These are phyloP conservation scores for Xenosphaeropsis pyriputrescens DNA, from an alignment of 2,329 filamentous ascomycete species.

Conservation along the genomic window DNA sequence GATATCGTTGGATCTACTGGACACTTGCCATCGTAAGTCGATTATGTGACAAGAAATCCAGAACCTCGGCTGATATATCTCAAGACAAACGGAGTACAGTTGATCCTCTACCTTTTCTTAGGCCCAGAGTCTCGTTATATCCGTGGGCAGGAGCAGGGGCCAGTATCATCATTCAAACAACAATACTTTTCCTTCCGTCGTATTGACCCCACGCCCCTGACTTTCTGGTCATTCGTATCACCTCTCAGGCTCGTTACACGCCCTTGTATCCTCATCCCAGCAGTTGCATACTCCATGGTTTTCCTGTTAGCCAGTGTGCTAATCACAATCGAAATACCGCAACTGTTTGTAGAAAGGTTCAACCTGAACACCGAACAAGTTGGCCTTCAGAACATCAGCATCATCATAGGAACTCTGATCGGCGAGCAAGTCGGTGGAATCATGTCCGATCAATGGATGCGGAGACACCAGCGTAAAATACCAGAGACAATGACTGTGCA, in stretches of 20 bases:
- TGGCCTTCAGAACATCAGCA: slow-evolving; percentile 38
- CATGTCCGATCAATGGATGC: slow-evolving; percentile 38
- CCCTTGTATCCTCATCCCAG: slow-evolving; percentile 32
- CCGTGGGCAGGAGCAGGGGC: slow-evolving; percentile 8
- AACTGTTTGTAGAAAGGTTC: slow-evolving; percentile 38
- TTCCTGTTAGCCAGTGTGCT: slow-evolving; percentile 39
- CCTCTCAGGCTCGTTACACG: slow-evolving; percentile 27
- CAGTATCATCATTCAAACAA: slow-evolving; percentile 12
- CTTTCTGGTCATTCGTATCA: slow-evolving; percentile 32
- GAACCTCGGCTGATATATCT: too few relatives aligned
- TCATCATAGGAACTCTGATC: slow-evolving; percentile 40
- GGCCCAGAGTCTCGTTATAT: slow-evolving; percentile 40
- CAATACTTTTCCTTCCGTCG: slow-evolving; percentile 26
- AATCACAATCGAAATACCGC: slow-evolving; percentile 41
- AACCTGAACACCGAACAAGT: slow-evolving; percentile 41
- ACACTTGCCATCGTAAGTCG: slow-evolving; percentile 31
- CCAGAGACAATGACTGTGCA: slow-evolving; percentile 15
- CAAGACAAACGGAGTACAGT: slow-evolving; percentile 37
- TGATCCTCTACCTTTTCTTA: slow-evolving; percentile 39
- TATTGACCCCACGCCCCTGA: slow-evolving; percentile 36
- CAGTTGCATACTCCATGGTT: slow-evolving; percentile 38
- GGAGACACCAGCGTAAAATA: slow-evolving; percentile 20
- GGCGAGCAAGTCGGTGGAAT: slow-evolving; percentile 42
- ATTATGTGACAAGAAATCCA: too few relatives aligned
- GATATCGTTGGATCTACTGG: slow-evolving; percentile 38